Evolutionary conservation across 345 rosid genomes (phyloP).

Genomic region (Gynandropsis gynandra): DNA sequence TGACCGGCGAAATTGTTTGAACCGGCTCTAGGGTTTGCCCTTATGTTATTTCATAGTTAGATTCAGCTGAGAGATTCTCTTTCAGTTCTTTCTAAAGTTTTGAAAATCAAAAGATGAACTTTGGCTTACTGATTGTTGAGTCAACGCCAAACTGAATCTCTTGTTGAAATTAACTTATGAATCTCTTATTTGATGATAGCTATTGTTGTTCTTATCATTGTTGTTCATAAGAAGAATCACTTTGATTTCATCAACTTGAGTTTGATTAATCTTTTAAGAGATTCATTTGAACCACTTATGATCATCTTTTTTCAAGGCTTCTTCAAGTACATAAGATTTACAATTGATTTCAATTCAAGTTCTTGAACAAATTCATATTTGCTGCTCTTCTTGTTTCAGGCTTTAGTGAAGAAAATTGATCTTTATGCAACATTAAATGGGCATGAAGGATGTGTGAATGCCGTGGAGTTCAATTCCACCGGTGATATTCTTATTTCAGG

Average conservation of each 20-base stretch:
- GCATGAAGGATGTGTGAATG: conserved; percentile 56
- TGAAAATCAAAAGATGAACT: background rate
- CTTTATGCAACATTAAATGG: conserved; percentile 45
- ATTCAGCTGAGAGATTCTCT: no score
- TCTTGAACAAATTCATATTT: background rate
- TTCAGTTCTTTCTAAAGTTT: no score
- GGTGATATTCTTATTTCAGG: conserved; percentile 57
- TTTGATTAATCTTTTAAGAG: background rate
- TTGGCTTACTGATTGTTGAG: background rate
- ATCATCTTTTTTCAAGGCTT: background rate
- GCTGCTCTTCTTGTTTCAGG: conserved; percentile 26
- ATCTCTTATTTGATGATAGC: no score
- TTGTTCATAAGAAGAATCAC: no score
- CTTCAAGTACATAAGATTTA: no score
- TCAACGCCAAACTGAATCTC: no score
- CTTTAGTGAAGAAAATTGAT: conserved; percentile 34
- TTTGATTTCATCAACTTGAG: background rate
- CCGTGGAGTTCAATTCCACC: conserved; percentile 41
- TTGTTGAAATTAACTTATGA: no score
- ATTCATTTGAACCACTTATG: background rate
- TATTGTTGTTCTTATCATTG: no score
- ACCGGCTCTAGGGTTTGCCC: background rate
- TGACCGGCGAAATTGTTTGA: background rate
- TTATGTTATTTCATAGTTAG: background rate
- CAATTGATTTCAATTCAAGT: background rate